A percentile compares a stretch with the other conserved stretches of the same genome.
These are phyloP conservation scores for Pseudozyma sp. DNA, from an alignment of 1,284 basidiomycete genomes.

Conservation along the genomic window DNA sequence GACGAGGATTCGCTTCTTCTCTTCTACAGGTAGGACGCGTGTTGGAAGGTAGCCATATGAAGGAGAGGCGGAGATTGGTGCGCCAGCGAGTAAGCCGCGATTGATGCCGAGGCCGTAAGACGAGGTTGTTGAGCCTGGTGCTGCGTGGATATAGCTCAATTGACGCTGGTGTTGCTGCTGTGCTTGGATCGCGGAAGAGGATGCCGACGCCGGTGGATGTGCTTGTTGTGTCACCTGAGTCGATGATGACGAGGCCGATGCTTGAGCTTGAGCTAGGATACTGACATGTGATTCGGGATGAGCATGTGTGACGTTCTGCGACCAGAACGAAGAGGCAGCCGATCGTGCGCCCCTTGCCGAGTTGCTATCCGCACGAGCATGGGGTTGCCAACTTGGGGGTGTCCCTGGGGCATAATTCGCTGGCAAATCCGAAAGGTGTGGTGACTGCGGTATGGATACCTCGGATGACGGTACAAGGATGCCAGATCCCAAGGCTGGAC, in stretches of 20 bases:
- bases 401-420: not conserved
- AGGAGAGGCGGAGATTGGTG: conserved; percentile 3
- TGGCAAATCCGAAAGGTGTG: not conserved
- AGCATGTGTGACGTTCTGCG: conserved; percentile 31
- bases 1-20: conserved; percentile 88
- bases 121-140: conserved; percentile 21
- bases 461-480: conserved; percentile 35
- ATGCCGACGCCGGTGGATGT: not conserved
- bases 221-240: conserved; percentile 1
- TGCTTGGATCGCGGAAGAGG: not conserved
- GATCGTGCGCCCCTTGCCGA: conserved; percentile 10
- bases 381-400: conserved; percentile 9
- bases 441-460: conserved; percentile 2
- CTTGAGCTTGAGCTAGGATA: conserved; percentile 33
- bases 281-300: conserved; percentile 45
- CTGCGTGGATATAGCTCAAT: conserved; percentile 47
- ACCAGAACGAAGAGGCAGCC: conserved; percentile 36
- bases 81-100: conserved; percentile 1
- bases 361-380: conserved; percentile 31
- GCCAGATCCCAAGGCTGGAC: conserved; percentile 42
- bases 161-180: conserved; percentile 11
- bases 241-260: not conserved
- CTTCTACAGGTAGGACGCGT: conserved; percentile 80
- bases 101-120: conserved; percentile 19
- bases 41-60: conserved; percentile 80